Evolutionary conservation across 2,329 filamentous ascomycete species (phyloP).

Genomic region (Davidsoniella australis): DNA sequence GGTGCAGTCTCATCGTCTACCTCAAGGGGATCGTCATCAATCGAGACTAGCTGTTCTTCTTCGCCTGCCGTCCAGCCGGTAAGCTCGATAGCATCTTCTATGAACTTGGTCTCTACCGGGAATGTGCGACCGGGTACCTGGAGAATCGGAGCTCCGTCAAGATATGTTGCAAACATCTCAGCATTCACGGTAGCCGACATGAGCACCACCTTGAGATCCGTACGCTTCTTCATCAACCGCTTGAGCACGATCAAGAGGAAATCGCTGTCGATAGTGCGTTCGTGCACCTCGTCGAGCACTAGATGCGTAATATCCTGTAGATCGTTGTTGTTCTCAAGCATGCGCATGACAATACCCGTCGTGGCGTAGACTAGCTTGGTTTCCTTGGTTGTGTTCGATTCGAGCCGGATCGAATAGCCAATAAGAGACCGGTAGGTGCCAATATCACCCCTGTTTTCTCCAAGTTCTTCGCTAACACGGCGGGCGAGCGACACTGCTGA

Average conservation of each 20-base stretch:
- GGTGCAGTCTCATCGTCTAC: slow-evolving; percentile 39
- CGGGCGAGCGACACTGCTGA: slow-evolving; percentile 88
- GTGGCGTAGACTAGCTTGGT: slow-evolving; percentile 84
- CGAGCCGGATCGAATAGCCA: slow-evolving; percentile 84
- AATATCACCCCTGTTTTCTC: slow-evolving; percentile 65
- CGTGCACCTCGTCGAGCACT: slow-evolving; percentile 94
- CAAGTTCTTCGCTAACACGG: slow-evolving; percentile 86
- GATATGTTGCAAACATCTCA: slow-evolving; percentile 74
- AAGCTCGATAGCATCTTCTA: slow-evolving; percentile 83
- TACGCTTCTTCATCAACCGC: slow-evolving; percentile 57
- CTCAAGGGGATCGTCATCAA: slow-evolving; percentile 26
- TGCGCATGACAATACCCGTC: slow-evolving; percentile 86
- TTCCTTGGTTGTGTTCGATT: slow-evolving; percentile 66
- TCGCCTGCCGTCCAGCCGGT: slow-evolving; percentile 53
- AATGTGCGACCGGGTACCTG: slow-evolving; percentile 88
- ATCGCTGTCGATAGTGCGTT: slow-evolving; percentile 90
- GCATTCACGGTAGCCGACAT: slow-evolving; percentile 98
- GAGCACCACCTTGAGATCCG: slow-evolving; percentile 77
- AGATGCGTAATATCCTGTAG: slow-evolving; percentile 82
- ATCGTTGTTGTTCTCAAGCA: slow-evolving; percentile 80
- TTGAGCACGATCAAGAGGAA: slow-evolving; percentile 86
- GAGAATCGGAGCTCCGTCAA: slow-evolving; percentile 70
- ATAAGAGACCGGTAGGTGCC: slow-evolving; percentile 73
- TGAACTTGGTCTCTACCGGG: slow-evolving; percentile 69
- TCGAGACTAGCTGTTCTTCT: slow-evolving; percentile 20